Evolutionary conservation across 345 rosid genomes (phyloP).

Genomic region (Citrus trifoliata): DNA sequence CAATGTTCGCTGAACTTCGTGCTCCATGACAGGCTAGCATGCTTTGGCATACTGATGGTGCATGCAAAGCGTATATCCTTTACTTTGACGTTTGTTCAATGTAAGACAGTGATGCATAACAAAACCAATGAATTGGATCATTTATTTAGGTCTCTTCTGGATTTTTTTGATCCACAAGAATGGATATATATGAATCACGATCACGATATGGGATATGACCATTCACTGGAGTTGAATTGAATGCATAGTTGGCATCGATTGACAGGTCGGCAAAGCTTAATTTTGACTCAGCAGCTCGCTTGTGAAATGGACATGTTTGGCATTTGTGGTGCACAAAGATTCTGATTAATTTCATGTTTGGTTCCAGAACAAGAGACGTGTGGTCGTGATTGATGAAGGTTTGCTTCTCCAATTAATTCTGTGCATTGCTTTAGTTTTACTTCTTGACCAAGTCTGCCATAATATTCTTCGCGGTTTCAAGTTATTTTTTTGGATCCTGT

Average conservation of each 20-base stretch:
- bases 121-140: slow-evolving; percentile 8
- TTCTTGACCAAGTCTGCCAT: background rate
- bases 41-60: slow-evolving; percentile 1
- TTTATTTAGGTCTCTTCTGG: slow-evolving; percentile 10
- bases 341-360: slow-evolving; percentile 18
- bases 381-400: background rate
- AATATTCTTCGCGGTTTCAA: background rate
- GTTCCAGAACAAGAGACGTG: slow-evolving; percentile 11
- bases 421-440: too few species aligned
- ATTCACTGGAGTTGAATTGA: slow-evolving; percentile 14
- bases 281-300: slow-evolving; percentile 6
- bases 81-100: slow-evolving; percentile 4
- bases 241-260: slow-evolving; percentile 12
- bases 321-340: slow-evolving; percentile 17
- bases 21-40: slow-evolving; percentile 11
- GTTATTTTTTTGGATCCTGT: background rate
- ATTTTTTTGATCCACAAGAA: slow-evolving; percentile 21
- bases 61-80: background rate
- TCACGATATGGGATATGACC: slow-evolving; percentile 12
- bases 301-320: slow-evolving; percentile 9
- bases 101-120: slow-evolving; percentile 22
- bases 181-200: slow-evolving; percentile 2
- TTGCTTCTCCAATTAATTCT: background rate
- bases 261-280: slow-evolving; percentile 14
- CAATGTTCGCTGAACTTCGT: slow-evolving; percentile 12